Conservation (phyloP, 2,329 filamentous ascomycete species). For the Zymoseptoria passerinii region DNA sequence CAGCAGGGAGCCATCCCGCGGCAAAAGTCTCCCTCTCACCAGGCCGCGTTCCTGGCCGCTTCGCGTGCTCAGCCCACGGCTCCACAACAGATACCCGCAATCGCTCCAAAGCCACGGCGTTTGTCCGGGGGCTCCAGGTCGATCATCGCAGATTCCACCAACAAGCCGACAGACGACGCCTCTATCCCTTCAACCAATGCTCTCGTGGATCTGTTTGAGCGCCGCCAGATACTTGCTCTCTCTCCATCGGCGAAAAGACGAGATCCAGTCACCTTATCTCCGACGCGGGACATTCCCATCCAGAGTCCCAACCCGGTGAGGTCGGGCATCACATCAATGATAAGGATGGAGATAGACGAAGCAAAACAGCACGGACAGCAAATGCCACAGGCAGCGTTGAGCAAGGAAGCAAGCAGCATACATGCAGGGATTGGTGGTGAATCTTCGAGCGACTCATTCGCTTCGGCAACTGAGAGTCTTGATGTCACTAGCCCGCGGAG, state of each 20-base stretch:
- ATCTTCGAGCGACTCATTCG: slow-evolving; percentile 18
- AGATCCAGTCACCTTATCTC: slow-evolving; percentile 17
- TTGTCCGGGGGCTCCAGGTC: slow-evolving; percentile 14
- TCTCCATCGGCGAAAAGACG: slow-evolving; percentile 7
- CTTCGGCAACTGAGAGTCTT: slow-evolving; percentile 16
- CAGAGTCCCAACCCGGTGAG: slow-evolving; percentile 36
- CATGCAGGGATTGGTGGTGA: background rate
- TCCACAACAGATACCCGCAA: slow-evolving; percentile 12
- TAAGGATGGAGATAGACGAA: slow-evolving; percentile 23
- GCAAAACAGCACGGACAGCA: background rate
- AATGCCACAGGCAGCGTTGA: slow-evolving; percentile 1
- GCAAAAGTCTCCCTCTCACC: slow-evolving; percentile 21
- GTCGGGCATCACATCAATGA: slow-evolving; percentile 26
- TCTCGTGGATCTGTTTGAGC: slow-evolving; percentile 62
- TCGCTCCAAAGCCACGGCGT: slow-evolving; percentile 25
- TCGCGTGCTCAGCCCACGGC: slow-evolving; percentile 14
- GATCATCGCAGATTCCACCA: slow-evolving; percentile 1
- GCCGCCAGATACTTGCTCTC: slow-evolving; percentile 27
- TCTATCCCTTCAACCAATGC: slow-evolving; percentile 48
- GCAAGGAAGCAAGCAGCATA: background rate
- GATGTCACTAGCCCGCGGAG: slow-evolving; percentile 7
- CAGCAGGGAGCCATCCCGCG: slow-evolving; percentile 1
- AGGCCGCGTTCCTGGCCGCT: slow-evolving; percentile 24
- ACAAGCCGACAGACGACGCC: slow-evolving; percentile 17
- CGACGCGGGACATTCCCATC: slow-evolving; percentile 28